Conservation (phyloP, 768 basidiomycete genomes). For the Daedaleopsis nitida region DNA sequence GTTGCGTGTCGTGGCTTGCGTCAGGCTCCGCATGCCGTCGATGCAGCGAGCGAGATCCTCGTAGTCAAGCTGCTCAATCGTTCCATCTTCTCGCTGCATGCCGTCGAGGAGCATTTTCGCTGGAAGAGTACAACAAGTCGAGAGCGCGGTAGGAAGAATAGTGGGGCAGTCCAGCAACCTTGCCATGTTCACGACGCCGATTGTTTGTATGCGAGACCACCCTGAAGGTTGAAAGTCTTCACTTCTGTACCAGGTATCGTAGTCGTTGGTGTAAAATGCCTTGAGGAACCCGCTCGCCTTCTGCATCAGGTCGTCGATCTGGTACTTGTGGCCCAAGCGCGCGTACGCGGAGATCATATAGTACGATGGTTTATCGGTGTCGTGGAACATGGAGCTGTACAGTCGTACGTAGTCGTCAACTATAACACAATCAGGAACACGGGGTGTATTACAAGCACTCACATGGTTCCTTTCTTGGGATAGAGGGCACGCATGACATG, state of each 20-base stretch:
- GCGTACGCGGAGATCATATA: neutral
- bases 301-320: neutral
- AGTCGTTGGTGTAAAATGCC: neutral
- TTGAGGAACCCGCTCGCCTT: neutral
- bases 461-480: neutral
- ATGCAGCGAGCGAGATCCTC: neutral
- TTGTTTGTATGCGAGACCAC: neutral
- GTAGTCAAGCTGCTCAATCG: neutral
- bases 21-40: neutral
- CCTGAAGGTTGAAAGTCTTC: neutral
- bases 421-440: too few relatives aligned
- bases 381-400: too few relatives aligned
- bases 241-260: neutral
- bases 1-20: too few relatives aligned
- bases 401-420: neutral
- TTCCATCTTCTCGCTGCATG: neutral
- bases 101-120: neutral
- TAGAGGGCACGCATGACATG: conserved; percentile 13
- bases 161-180: neutral
- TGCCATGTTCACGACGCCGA: neutral
- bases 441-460: too few relatives aligned
- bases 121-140: neutral
- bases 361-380: neutral
- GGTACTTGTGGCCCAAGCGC: neutral
- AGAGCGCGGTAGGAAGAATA: neutral